phyloP scores from a whole-genome alignment of 768 basidiomycete genomes.

The Cystofilobasidium capitatum region DNA sequence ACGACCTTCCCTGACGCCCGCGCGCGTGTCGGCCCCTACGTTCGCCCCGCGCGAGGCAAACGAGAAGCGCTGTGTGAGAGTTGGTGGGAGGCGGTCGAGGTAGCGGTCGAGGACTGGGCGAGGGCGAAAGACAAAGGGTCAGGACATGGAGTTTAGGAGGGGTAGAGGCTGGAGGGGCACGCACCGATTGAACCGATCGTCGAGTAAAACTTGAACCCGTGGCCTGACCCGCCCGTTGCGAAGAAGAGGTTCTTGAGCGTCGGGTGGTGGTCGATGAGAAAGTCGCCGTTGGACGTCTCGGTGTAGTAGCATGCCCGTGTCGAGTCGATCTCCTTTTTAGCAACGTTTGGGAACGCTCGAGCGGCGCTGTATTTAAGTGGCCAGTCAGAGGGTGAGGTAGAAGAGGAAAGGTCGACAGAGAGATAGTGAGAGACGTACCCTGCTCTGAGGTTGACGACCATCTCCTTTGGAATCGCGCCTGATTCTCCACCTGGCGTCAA shows the following conservation, averaged over 20 bases:
- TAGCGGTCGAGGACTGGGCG: background rate
- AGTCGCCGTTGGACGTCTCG: constrained; percentile 75
- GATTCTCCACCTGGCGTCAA: background rate
- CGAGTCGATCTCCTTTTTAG: no score
- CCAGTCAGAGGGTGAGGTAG: background rate
- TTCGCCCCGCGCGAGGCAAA: background rate
- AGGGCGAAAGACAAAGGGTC: no score
- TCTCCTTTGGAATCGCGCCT: background rate
- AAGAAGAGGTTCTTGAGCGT: constrained; percentile 51
- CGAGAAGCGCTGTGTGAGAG: background rate
- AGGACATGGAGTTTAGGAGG: no score
- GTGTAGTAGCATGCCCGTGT: constrained; percentile 56
- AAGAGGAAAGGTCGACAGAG: background rate
- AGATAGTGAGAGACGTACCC: constrained; percentile 30
- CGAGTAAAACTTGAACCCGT: constrained; percentile 59
- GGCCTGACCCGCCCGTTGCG: constrained; percentile 71
- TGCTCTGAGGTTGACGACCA: background rate
- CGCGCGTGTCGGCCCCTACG: background rate
- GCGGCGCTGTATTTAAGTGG: no score
- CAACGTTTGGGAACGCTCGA: no score
- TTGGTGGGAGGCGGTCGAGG: background rate
- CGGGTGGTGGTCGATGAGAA: constrained; percentile 72
- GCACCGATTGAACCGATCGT: no score
- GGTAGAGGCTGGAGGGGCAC: no score
- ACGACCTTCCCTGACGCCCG: background rate